Base-by-base conservation (phyloP, 495 filamentous ascomycete genomes). In the Opeltia flavorubescens region DNA sequence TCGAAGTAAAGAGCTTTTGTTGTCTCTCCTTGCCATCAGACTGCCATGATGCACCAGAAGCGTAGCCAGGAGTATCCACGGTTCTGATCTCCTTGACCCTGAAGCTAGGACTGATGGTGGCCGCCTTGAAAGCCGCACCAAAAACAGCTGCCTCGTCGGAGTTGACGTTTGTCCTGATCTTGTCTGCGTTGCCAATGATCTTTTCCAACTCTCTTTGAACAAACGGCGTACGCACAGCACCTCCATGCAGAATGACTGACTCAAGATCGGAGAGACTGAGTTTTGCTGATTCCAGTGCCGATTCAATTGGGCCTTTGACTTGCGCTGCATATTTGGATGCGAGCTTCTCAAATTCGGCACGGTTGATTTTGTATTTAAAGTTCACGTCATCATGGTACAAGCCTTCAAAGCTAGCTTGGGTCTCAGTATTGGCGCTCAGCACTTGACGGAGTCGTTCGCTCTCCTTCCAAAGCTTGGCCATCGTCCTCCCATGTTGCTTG, bases 101-200 rank as follows among this genome's bases (percentile, higher is more conserved):
- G 74, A 99, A 99, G 58, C 80, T 87, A 29, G 89, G 86, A 63
- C 84, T 93, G 42, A 96, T 72, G 50, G 80, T 80, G 40, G 93
- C 93, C 25, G 83, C 93, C 59, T 86, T 86, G 72, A 96, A 96
- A 17, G 86, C 87, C 43, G 93, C 93, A 53, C 93, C 93, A 63
- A 99, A 94, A 13, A 94, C 91, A 41, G 93, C 91, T 13, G 93
- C 78, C 66, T 99, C 93, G 61, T 99, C 93, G 24, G 89, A 81
- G 64, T 99, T 99, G 54, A 99, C 93, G 56, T 89, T 96, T 54
- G 82, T 81, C 46, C 85, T 78, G 49, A 99, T 70, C 68, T 94
- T 95, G 43, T 80, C 76, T 5, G 76, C 68, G 13, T 70, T 71
- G 8, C 83, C 83, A 25, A 80, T 74, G 41, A 83, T 59, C 41